phyloP scores from a whole-genome alignment of 306 rosid genomes.

The Ormosia semicastrata region DNA sequence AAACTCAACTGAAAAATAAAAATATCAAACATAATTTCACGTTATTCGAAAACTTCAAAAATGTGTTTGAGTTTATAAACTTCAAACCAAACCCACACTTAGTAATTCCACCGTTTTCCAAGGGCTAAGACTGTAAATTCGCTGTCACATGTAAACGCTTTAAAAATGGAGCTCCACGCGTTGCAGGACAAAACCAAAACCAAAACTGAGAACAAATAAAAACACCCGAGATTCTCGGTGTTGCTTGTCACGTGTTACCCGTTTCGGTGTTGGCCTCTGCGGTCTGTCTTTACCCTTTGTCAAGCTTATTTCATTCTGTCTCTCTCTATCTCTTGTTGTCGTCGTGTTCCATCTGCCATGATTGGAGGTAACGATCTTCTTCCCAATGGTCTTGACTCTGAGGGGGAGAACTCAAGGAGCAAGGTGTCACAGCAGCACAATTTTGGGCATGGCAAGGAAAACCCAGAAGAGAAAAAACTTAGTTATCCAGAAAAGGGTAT shows the following conservation, averaged over 20 bases:
- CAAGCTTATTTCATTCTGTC: not conserved
- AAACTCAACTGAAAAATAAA: no score
- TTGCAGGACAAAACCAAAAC: constrained; percentile 13
- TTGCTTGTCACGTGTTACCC: not conserved
- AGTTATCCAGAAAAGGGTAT: constrained; percentile 38
- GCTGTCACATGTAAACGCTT: not conserved
- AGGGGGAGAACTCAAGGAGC: constrained; percentile 65
- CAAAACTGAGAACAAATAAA: not conserved
- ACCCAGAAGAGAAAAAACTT: constrained; percentile 31
- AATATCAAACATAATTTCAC: no score
- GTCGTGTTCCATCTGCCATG: constrained; percentile 36
- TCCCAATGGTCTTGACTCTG: constrained; percentile 38
- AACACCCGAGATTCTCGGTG: constrained; percentile 14
- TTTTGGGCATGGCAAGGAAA: constrained; percentile 34
- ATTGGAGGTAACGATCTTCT: constrained; percentile 58
- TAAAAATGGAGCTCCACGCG: constrained; percentile 28
- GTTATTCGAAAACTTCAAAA: no score
- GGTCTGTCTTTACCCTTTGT: not conserved
- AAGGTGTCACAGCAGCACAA: constrained; percentile 41
- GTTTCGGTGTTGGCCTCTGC: not conserved
- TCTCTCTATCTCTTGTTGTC: not conserved
- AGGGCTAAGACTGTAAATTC: no score
- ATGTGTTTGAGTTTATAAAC: no score
- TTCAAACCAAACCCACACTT: no score
- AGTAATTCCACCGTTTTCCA: no score